A percentile compares a stretch with the other conserved stretches of the same genome.
Evolutionary conservation across 352 stramenopile species (phyloP).

Genomic region (Poterioochromonas sp.): DNA sequence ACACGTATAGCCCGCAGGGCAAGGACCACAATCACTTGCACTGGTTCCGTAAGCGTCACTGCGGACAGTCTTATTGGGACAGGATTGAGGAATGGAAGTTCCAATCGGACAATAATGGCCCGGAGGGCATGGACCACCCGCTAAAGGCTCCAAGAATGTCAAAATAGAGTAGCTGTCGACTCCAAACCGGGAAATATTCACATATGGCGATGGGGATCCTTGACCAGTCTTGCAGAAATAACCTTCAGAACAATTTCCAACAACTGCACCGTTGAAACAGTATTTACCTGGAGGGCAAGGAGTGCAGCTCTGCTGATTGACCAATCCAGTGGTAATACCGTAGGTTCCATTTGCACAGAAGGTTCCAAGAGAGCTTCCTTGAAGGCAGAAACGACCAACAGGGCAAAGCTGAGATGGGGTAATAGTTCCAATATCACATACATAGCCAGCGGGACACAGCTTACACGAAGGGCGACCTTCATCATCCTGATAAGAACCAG

Average conservation of each 20-base stretch:
- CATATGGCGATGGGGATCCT: slow-evolving; percentile 24
- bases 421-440: slow-evolving; percentile 28
- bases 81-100: slow-evolving; percentile 54
- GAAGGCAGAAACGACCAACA: slow-evolving; percentile 57
- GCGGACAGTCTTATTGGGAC: slow-evolving; percentile 62
- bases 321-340: slow-evolving; percentile 50
- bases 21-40: slow-evolving; percentile 58
- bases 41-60: slow-evolving; percentile 47
- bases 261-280: slow-evolving; percentile 60
- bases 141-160: slow-evolving; percentile 28
- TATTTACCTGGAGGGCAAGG: slow-evolving; percentile 61
- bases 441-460: slow-evolving; percentile 52
- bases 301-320: slow-evolving; percentile 54
- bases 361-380: slow-evolving; percentile 48
- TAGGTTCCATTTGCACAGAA: slow-evolving; percentile 69
- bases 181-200: not conserved
- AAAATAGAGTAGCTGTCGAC: not conserved
- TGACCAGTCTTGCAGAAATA: slow-evolving; percentile 60
- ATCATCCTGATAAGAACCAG: slow-evolving; percentile 42
- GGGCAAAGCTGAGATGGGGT: slow-evolving; percentile 47
- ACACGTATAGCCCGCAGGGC: slow-evolving; percentile 60
- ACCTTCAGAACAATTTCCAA: slow-evolving; percentile 60
- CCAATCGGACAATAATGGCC: slow-evolving; percentile 61
- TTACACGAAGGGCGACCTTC: slow-evolving; percentile 43
- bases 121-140: slow-evolving; percentile 51